Base-by-base conservation (phyloP, 2,329 filamentous ascomycete genomes). In the Aspergillus novofumigatus region DNA sequence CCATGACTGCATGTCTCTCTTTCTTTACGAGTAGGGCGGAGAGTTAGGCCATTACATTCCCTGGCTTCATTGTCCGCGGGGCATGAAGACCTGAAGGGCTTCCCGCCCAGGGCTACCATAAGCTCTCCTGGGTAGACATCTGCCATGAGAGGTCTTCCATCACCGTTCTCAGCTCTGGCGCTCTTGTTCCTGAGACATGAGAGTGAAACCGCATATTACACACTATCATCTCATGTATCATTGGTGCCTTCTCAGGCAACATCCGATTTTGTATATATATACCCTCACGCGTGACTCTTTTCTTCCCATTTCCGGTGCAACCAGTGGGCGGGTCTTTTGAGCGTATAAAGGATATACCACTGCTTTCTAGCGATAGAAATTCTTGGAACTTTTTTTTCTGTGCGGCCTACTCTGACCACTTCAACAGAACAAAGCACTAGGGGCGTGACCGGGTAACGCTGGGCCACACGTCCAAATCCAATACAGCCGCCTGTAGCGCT, bases 321-420 rank as follows among this genome's bases (percentile, higher is more conserved):
- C 17, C 10, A 10, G 41, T n/a, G n/a, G n/a, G n/a, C 1, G 20
- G 41, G 41, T 7, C 41, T 38, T 38, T 38, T 17, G 14, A 17
- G 32, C 32, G 6, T 38, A 38, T 38, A 7, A 4, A 38, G 5
- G 32, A 38, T 17, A 38, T 17, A 38, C 17, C 14, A 38, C 32
- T 38, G 14, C 54, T 48, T 47, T 47, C 26, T 41, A 55, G 35
- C 35, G 28, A 49, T 52, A 48, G 54, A 55, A 51, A 25, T 20
- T 14, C 26, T 55, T 44, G 8, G 53, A 26, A n/a, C 45, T 25
- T 35, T 45, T 35, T 45, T 28, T 17, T 49, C 23, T 48, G 1
- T 25, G 3, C 11, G 11, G 21, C 25, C 9, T 49, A 17, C 28
- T 49, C n/a, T 25, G 14, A 9, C 11, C 23, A 28, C 3, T 14